These are phyloP conservation scores for Ananas comosus DNA, from an alignment of 176 grass and related monocot species.

Conservation along the genomic window DNA sequence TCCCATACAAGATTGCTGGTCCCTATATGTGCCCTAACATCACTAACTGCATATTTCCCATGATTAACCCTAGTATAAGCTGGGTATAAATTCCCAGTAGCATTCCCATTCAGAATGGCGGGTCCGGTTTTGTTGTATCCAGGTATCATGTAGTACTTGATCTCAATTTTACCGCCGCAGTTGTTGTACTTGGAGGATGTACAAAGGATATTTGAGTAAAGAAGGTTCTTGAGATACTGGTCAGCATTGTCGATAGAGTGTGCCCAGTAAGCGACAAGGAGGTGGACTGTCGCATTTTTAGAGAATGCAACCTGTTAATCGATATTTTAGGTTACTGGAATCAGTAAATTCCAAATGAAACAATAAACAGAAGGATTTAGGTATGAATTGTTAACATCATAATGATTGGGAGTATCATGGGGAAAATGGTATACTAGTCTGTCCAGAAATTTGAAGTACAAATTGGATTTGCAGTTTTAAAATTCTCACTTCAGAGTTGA, in stretches of 20 bases:
- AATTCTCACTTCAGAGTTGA: no score
- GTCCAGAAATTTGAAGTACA: neutral
- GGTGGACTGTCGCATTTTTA: slow-evolving; percentile 64
- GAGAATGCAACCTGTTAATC: slow-evolving; percentile 52
- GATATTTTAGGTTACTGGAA: neutral
- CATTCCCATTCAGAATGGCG: slow-evolving; percentile 10
- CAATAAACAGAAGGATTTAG: neutral
- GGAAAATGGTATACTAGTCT: neutral
- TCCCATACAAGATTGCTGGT: slow-evolving; percentile 93
- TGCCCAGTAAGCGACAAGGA: slow-evolving; percentile 71
- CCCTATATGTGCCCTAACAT: slow-evolving; percentile 56
- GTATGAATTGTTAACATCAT: no score
- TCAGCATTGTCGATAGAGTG: slow-evolving; percentile 64
- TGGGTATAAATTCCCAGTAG: slow-evolving; percentile 48
- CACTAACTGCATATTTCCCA: slow-evolving; percentile 75
- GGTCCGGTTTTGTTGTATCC: slow-evolving; percentile 64
- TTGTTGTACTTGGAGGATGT: slow-evolving; percentile 49
- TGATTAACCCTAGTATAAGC: slow-evolving; percentile 71
- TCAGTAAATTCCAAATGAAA: neutral
- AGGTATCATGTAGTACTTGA: slow-evolving; percentile 63
- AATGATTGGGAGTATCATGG: no score
- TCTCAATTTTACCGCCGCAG: slow-evolving; percentile 56
- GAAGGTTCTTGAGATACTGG: slow-evolving; percentile 63
- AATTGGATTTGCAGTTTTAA: no score
- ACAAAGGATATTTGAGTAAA: slow-evolving; percentile 71